A percentile compares a stretch with the other conserved stretches of the same genome.
phyloP scores from a whole-genome alignment of 2,329 filamentous ascomycete genomes.

The Penicillium fuscoglaucum region DNA sequence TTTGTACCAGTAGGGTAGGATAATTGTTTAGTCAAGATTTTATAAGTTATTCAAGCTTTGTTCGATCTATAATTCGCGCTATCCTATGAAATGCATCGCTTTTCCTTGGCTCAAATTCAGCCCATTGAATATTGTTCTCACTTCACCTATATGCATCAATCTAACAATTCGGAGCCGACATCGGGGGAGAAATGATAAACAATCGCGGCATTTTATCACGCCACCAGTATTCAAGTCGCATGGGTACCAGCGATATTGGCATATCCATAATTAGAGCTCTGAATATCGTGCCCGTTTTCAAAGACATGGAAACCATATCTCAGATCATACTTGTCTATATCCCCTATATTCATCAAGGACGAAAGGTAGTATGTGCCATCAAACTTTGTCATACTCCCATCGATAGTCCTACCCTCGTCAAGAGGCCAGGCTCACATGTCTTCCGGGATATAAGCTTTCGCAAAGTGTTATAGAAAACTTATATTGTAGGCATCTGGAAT shows the following conservation, averaged over 20 bases:
- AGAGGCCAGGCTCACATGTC: slow-evolving; percentile 52
- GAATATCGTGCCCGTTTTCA: slow-evolving; percentile 21
- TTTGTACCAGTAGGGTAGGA: background rate
- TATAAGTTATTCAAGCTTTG: background rate
- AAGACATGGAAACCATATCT: slow-evolving; percentile 47
- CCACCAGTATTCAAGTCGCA: slow-evolving; percentile 5
- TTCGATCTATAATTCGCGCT: background rate
- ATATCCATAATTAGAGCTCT: slow-evolving; percentile 19
- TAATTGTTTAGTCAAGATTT: background rate
- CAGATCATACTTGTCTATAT: slow-evolving; percentile 52
- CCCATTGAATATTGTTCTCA: background rate
- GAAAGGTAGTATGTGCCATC: slow-evolving; percentile 57
- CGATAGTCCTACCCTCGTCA: slow-evolving; percentile 58
- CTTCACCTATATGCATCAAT: background rate
- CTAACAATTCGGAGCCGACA: slow-evolving; percentile 3
- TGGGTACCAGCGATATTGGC: slow-evolving; percentile 20
- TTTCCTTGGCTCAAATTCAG: background rate
- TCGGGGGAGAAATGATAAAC: slow-evolving; percentile 1
- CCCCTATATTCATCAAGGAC: slow-evolving; percentile 47
- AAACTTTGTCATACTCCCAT: slow-evolving; percentile 51
- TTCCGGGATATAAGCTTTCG: slow-evolving; percentile 53
- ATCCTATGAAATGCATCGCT: background rate
- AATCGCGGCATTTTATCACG: slow-evolving; percentile 10
- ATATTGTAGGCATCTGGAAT: background rate
- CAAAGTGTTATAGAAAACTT: slow-evolving; percentile 38